phyloP scores from a whole-genome alignment of 805 yeast species.

The Candida awuae region DNA sequence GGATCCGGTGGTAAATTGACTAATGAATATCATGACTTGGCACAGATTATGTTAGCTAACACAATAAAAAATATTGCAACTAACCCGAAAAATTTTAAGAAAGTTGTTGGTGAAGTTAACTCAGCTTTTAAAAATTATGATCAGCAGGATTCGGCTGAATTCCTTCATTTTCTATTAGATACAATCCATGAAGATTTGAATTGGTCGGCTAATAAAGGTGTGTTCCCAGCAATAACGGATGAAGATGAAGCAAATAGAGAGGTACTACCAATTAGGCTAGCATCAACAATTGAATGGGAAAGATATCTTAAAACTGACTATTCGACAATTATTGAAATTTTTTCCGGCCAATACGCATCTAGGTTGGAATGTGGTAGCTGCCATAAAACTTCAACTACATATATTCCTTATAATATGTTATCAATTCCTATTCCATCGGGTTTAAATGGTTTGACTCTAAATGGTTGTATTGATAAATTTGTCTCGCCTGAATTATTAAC shows the following conservation, averaged over 20 bases:
- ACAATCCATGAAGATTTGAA: constrained; percentile 80
- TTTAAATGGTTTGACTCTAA: constrained; percentile 31
- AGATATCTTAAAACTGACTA: constrained; percentile 70
- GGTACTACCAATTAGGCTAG: constrained; percentile 62
- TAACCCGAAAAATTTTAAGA: constrained; percentile 39
- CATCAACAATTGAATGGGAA: constrained; percentile 90
- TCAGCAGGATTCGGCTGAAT: constrained; percentile 85
- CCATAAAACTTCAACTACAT: constrained; percentile 72
- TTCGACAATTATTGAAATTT: constrained; percentile 70
- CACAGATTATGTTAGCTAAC: constrained; percentile 36
- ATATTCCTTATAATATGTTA: constrained; percentile 70
- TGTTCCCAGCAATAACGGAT: constrained; percentile 45
- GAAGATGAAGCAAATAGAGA: constrained; percentile 73
- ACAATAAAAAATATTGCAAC: constrained; percentile 15
- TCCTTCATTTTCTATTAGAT: constrained; percentile 66
- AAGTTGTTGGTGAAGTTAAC: constrained; percentile 59
- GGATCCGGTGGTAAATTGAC: constrained; percentile 81
- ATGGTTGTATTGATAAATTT: constrained; percentile 71
- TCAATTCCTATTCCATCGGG: constrained; percentile 66
- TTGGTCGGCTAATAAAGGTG: constrained; percentile 46
- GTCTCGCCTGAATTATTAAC: constrained; percentile 66
- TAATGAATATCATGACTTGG: constrained; percentile 43
- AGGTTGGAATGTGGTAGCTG: constrained; percentile 68
- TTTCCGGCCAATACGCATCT: constrained; percentile 87
- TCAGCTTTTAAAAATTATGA: constrained; percentile 55